Conservation (phyloP, 306 rosid genomes). For the Rosa lucieae region DNA sequence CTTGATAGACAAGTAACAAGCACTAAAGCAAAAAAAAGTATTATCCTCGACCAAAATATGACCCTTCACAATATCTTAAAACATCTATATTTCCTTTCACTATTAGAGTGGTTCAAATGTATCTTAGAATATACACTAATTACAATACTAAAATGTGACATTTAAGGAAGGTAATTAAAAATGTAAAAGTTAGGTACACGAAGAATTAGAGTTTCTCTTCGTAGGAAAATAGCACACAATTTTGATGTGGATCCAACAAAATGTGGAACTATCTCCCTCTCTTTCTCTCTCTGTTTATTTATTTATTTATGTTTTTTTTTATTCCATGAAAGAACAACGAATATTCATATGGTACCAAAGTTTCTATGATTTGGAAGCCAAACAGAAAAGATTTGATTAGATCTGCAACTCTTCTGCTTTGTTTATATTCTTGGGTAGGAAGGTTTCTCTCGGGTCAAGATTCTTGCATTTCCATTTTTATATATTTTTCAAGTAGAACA, state of each 20-base stretch:
- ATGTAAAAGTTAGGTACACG: background rate
- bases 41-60: background rate
- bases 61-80: slow-evolving; percentile 15
- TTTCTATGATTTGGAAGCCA: background rate
- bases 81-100: background rate
- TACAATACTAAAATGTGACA: background rate
- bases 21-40: background rate
- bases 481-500: background rate
- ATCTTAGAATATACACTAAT: background rate
- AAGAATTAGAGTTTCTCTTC: background rate
- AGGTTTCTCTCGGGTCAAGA: slow-evolving; percentile 18
- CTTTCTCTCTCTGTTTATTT: background rate
- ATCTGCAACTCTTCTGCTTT: slow-evolving; percentile 16
- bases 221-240: background rate
- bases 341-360: slow-evolving; percentile 2
- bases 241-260: slow-evolving; percentile 8
- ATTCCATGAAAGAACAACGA: background rate
- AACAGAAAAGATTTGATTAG: slow-evolving; percentile 12
- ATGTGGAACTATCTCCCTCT: background rate
- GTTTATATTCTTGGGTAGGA: slow-evolving; percentile 15
- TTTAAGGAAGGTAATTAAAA: background rate
- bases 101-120: background rate
- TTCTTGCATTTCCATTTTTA: slow-evolving; percentile 13
- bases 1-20: background rate
- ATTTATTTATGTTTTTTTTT: too few relatives aligned